A percentile compares a stretch with the other conserved stretches of the same genome.
These are phyloP conservation scores for Intubia oerlemansii DNA, from an alignment of 2,329 filamentous ascomycete genomes.

Conservation along the genomic window DNA sequence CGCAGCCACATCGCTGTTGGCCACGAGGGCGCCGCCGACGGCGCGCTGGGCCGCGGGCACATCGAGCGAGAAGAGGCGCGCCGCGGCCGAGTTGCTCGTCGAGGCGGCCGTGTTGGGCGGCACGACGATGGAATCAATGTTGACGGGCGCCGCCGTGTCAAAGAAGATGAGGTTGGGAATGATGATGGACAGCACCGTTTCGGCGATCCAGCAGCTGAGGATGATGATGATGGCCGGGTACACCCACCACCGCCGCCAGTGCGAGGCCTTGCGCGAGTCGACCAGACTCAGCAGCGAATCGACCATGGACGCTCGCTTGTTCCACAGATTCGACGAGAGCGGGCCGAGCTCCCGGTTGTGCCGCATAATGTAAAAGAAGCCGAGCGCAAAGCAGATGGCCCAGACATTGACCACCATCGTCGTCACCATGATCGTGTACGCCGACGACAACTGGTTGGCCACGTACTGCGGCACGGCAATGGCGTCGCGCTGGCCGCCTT, in stretches of 20 bases:
- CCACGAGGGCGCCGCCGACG: constrained; percentile 63
- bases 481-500: constrained; percentile 5
- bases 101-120: constrained; percentile 4
- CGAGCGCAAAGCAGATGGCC: constrained; percentile 6
- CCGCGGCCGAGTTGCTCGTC: constrained; percentile 3
- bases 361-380: constrained; percentile 7
- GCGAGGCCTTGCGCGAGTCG: constrained; percentile 1
- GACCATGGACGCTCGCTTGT: constrained; percentile 6
- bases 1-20: constrained; percentile 29
- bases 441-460: constrained; percentile 6
- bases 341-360: constrained; percentile 5
- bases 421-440: constrained; percentile 6
- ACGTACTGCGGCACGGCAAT: constrained; percentile 5
- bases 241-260: constrained; percentile 7
- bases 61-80: constrained; percentile 6
- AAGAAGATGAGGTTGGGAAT: constrained; percentile 5
- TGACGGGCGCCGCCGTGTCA: constrained; percentile 5
- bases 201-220: constrained; percentile 5
- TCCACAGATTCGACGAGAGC: constrained; percentile 6
- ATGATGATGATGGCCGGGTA: constrained; percentile 6
- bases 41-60: constrained; percentile 56
- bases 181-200: constrained; percentile 5
- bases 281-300: constrained; percentile 6
- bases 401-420: constrained; percentile 6
- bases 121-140: constrained; percentile 5